Percentiles rank a stretch among this genome's conserved stretches.
phyloP scores from a whole-genome alignment of 208 protist genomes.

The Trypanosoma brucei region DNA sequence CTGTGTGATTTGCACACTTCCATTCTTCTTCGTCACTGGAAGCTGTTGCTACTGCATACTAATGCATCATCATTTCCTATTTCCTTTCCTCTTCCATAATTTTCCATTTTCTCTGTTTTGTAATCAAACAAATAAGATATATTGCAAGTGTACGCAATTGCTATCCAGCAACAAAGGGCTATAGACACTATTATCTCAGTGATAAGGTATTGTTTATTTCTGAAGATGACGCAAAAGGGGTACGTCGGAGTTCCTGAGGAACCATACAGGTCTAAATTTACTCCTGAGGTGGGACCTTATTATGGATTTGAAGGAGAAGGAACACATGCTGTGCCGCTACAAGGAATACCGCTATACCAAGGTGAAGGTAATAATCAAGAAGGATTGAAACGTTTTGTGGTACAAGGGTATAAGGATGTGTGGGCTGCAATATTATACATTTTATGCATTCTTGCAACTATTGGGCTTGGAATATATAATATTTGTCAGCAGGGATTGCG shows the following conservation, averaged over 20 bases:
- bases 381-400: slow-evolving; percentile 58
- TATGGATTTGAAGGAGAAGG: background rate
- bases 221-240: background rate
- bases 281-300: background rate
- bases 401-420: slow-evolving; percentile 63
- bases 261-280: background rate
- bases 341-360: slow-evolving; percentile 59
- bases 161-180: too few species aligned
- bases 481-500: background rate
- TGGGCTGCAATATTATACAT: slow-evolving; percentile 66
- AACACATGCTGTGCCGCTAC: slow-evolving; percentile 19
- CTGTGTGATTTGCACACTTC: too few species aligned
- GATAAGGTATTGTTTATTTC: too few species aligned
- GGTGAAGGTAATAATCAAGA: slow-evolving; percentile 31
- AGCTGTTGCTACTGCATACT: too few species aligned
- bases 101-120: too few species aligned
- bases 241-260: too few species aligned
- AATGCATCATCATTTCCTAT: too few species aligned
- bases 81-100: too few species aligned
- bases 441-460: background rate
- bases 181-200: too few species aligned
- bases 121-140: too few species aligned
- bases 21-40: too few species aligned
- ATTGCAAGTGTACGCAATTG: too few species aligned
- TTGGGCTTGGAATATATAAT: background rate